These are phyloP conservation scores for Scheffersomyces titani DNA, from an alignment of 1,139 yeast species.

Conservation along the genomic window DNA sequence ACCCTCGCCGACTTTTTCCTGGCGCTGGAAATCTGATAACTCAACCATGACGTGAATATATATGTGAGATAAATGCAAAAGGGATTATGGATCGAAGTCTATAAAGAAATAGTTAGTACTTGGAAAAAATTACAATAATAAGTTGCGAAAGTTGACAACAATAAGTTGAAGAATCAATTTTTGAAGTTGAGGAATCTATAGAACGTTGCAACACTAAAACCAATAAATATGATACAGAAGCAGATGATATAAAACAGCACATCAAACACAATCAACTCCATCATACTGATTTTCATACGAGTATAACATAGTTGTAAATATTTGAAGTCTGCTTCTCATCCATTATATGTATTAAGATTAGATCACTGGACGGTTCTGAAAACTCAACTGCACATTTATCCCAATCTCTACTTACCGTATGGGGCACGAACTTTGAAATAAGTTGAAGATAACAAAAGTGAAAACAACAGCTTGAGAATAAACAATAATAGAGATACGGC, in stretches of 20 bases:
- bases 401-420: background rate
- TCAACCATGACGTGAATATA: slow-evolving; percentile 61
- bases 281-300: background rate
- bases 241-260: background rate
- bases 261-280: background rate
- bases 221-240: background rate
- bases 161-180: background rate
- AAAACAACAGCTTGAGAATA: background rate
- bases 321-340: background rate
- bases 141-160: background rate
- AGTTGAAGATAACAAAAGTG: background rate
- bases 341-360: background rate
- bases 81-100: background rate
- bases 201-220: background rate
- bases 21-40: slow-evolving; percentile 84
- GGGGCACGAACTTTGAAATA: background rate
- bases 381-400: background rate
- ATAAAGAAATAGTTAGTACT: background rate
- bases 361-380: background rate
- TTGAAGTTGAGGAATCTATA: background rate
- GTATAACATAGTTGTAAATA: too few relatives aligned
- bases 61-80: background rate
- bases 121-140: too few relatives aligned
- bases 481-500: background rate
- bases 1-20: slow-evolving; percentile 97